Conservation (phyloP, 148 eudicot genomes). For the Heliamphora exappendiculata region DNA sequence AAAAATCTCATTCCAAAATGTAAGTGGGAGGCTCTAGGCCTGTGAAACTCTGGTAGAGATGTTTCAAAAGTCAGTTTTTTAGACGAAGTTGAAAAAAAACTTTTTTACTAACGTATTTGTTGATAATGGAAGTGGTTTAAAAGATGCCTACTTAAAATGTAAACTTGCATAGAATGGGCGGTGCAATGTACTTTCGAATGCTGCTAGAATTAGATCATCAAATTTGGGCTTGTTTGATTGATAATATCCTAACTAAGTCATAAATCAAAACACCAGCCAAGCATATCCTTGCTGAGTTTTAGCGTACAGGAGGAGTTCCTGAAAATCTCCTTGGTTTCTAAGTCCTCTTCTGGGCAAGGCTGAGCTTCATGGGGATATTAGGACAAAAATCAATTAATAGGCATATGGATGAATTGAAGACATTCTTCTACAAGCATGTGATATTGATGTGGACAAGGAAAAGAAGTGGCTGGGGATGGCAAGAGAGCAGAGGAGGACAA, state of each 20-base stretch:
- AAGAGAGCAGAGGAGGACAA: constrained; percentile 87
- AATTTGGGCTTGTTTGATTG: too few relatives aligned
- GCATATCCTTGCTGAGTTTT: neutral
- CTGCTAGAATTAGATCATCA: too few relatives aligned
- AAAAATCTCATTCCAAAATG: too few relatives aligned
- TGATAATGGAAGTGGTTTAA: too few relatives aligned
- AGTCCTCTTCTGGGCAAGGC: neutral
- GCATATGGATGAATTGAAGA: neutral
- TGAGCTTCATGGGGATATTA: neutral
- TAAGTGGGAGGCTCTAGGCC: too few relatives aligned
- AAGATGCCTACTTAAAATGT: neutral
- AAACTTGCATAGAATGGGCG: neutral
- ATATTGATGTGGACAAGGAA: constrained; percentile 80
- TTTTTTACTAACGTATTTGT: neutral
- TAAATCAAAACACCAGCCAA: neutral
- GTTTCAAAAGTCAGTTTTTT: too few relatives aligned
- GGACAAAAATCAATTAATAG: neutral
- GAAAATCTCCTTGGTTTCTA: neutral
- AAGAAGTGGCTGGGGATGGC: constrained; percentile 96
- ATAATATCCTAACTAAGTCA: neutral
- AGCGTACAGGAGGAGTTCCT: neutral
- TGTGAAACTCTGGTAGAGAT: too few relatives aligned
- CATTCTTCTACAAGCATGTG: too few relatives aligned
- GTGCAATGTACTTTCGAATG: neutral
- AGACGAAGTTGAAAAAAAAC: neutral